phyloP scores from a whole-genome alignment of 495 filamentous ascomycete species.

The Penicillium taxi region DNA sequence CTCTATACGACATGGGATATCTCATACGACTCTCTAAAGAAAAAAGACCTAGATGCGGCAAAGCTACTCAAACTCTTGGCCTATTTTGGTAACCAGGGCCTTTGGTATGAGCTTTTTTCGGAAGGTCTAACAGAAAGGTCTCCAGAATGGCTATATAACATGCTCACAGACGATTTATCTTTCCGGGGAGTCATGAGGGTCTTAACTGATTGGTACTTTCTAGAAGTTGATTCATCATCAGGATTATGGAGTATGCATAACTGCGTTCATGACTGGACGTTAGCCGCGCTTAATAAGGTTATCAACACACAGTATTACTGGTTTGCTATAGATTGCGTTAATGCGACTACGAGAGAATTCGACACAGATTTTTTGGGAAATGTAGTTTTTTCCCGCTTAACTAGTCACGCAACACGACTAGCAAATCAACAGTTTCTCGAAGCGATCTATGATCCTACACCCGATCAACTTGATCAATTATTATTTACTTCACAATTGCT shows the following conservation, averaged over 20 bases:
- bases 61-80: constrained; percentile 1
- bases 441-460: too few species aligned
- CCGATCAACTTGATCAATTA: not conserved
- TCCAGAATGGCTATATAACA: not conserved
- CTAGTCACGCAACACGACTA: too few species aligned
- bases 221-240: too few species aligned
- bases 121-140: not conserved
- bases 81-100: not conserved
- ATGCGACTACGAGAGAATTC: constrained; percentile 1
- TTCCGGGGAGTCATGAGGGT: not conserved
- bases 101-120: constrained; percentile 1
- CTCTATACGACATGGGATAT: constrained; percentile 1
- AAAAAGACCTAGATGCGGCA: not conserved
- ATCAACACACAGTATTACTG: not conserved
- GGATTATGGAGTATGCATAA: not conserved
- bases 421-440: not conserved
- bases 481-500: not conserved
- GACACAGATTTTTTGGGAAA: not conserved
- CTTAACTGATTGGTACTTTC: too few species aligned
- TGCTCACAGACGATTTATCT: not conserved
- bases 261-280: not conserved
- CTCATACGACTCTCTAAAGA: not conserved
- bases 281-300: not conserved
- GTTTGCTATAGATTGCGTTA: not conserved
- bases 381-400: too few species aligned